Percentiles rank a stretch among this genome's conserved stretches.
These are phyloP conservation scores for Blepharisma stoltei DNA, from an alignment of 73 alveolate species.

Conservation along the genomic window DNA sequence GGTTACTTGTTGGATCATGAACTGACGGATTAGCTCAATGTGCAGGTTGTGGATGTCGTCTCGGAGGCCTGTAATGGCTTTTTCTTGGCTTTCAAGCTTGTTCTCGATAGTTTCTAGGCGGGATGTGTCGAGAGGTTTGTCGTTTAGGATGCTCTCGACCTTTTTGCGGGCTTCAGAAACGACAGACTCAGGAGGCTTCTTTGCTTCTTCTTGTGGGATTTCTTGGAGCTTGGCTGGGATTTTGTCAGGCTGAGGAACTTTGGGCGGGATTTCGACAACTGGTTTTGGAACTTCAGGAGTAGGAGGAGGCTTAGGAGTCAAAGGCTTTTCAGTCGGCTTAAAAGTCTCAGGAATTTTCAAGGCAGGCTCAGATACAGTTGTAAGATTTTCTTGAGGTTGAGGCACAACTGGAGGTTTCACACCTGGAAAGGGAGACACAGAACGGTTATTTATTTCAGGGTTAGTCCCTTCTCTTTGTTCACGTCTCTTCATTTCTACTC, in stretches of 20 bases:
- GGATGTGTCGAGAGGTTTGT: neutral
- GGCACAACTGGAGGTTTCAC: neutral
- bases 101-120: neutral
- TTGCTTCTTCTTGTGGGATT: neutral
- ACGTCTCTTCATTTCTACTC: constrained; percentile 40
- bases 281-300: too few relatives aligned
- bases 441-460: neutral
- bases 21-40: constrained; percentile 46
- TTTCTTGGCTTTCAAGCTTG: constrained; percentile 27
- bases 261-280: too few relatives aligned
- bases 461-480: neutral
- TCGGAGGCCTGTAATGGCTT: neutral
- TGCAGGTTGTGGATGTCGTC: constrained; percentile 43
- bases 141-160: neutral
- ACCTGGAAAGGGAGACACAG: neutral
- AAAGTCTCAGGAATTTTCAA: too few relatives aligned
- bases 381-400: neutral
- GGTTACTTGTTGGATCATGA: constrained; percentile 44
- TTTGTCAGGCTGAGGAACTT: neutral
- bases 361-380: neutral
- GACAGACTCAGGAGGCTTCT: constrained; percentile 14
- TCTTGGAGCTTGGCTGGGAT: neutral
- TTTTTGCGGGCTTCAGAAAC: neutral
- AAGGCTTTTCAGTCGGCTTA: too few relatives aligned
- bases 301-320: too few relatives aligned